Percentiles rank a stretch among this genome's conserved stretches.
Conservation (phyloP, 345 rosid genomes). For the Brassica rapa region DNA sequence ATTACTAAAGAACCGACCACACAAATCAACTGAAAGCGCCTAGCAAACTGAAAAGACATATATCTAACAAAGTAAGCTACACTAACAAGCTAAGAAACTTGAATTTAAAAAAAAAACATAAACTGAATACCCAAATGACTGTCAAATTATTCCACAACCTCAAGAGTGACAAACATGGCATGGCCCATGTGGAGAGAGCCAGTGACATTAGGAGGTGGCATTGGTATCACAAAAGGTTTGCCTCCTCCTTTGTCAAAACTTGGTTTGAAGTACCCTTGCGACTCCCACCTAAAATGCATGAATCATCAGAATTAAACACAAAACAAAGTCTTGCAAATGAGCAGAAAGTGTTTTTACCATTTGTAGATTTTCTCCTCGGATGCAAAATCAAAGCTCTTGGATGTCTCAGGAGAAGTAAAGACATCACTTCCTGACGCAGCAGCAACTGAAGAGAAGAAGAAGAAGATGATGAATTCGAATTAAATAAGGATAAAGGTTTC, state of each 20-base stretch:
- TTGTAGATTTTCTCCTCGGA: constrained; percentile 88
- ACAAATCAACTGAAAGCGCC: background rate
- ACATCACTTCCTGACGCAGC: constrained; percentile 57
- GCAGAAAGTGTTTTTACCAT: constrained; percentile 53
- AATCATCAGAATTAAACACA: too few species aligned
- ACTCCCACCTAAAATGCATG: constrained; percentile 70
- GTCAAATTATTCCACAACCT: constrained; percentile 56
- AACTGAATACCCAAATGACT: constrained; percentile 35
- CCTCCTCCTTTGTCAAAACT: constrained; percentile 57
- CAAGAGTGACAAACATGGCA: constrained; percentile 97
- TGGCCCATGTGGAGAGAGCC: constrained; percentile 99
- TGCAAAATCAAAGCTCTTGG: constrained; percentile 84
- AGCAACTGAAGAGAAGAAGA: constrained; percentile 50
- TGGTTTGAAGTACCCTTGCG: constrained; percentile 92
- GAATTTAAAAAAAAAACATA: background rate
- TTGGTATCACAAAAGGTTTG: constrained; percentile 85
- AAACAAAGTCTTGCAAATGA: background rate
- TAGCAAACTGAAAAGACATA: too few species aligned
- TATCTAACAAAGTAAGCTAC: background rate
- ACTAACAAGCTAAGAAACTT: constrained; percentile 21
- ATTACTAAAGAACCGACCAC: background rate
- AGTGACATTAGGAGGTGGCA: constrained; percentile 99
- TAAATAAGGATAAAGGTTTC: background rate
- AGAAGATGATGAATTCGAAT: background rate
- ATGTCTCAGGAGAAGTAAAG: constrained; percentile 73